These are phyloP conservation scores for Dichotomopilus funicola DNA, from an alignment of 2,329 filamentous ascomycete genomes.

Conservation along the genomic window DNA sequence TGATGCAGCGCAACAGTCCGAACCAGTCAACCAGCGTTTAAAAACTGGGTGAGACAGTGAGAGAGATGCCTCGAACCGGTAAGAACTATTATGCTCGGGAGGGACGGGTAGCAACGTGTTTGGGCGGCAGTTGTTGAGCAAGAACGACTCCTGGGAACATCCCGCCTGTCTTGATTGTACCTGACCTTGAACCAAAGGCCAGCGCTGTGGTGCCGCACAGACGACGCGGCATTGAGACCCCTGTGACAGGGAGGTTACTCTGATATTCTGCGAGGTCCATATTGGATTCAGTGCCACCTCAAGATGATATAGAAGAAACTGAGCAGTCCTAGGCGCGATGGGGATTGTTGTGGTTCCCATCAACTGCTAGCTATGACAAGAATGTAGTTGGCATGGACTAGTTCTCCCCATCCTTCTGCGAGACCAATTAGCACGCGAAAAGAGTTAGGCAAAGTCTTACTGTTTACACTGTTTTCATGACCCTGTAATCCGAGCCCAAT, in stretches of 20 bases:
- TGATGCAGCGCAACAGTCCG: not conserved
- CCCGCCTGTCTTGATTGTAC: too few relatives aligned
- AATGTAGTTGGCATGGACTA: too few relatives aligned
- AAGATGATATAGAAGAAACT: not conserved
- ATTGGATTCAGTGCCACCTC: not conserved
- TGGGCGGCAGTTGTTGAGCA: constrained; percentile 7
- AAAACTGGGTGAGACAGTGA: not conserved
- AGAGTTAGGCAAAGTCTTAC: too few relatives aligned
- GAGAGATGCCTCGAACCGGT: not conserved
- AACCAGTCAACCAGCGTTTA: not conserved
- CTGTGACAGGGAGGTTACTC: constrained; percentile 8
- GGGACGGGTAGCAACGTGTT: constrained; percentile 8
- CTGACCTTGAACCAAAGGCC: too few relatives aligned
- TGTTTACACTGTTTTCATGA: too few relatives aligned
- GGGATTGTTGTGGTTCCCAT: too few relatives aligned
- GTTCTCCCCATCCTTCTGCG: too few relatives aligned
- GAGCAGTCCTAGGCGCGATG: too few relatives aligned
- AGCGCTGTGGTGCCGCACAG: constrained; percentile 8
- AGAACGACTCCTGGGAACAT: not conserved
- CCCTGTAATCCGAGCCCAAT: too few relatives aligned
- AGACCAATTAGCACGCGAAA: too few relatives aligned
- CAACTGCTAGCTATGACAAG: too few relatives aligned
- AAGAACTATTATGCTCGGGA: not conserved
- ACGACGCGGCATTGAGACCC: constrained; percentile 14
- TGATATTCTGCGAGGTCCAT: constrained; percentile 8